These are phyloP conservation scores for Anthoceros angustus DNA, from an alignment of 225 moss, liverwort and hornwort genomes.

Conservation along the genomic window DNA sequence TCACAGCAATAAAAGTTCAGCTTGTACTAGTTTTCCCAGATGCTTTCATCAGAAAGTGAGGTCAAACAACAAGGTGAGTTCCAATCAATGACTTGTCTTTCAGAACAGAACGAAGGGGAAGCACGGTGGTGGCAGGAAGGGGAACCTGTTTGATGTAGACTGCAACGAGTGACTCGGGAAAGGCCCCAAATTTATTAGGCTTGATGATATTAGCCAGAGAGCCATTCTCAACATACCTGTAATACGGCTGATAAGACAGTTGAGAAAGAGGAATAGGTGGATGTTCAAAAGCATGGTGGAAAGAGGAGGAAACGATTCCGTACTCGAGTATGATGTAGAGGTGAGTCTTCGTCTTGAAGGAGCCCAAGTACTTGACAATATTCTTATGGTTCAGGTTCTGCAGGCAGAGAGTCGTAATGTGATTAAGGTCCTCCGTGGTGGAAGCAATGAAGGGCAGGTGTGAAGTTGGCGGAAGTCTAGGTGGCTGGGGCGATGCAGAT, in stretches of 20 bases:
- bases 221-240: conserved; percentile 96
- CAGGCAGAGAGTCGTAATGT: conserved; percentile 11
- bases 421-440: conserved; percentile 5
- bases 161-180: conserved; percentile 82
- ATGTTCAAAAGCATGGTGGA: no score
- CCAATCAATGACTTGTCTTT: neutral
- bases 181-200: conserved; percentile 91
- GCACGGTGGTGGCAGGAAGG: neutral
- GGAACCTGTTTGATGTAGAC: conserved; percentile 87
- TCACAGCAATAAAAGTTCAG: no score
- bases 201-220: conserved; percentile 94
- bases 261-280: neutral
- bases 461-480: neutral
- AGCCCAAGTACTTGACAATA: conserved; percentile 96
- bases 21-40: neutral
- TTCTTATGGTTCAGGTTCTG: conserved; percentile 97
- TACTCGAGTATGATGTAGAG: conserved; percentile 97
- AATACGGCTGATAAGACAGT: conserved; percentile 5
- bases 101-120: neutral
- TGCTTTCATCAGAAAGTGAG: neutral
- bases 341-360: conserved; percentile 95
- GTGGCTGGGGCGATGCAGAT: neutral
- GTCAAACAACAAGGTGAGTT: neutral
- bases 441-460: neutral
- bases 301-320: conserved; percentile 10